These are phyloP conservation scores for Paralagenidium karlingii DNA, from an alignment of 352 stramenopile genomes.

Conservation along the genomic window DNA sequence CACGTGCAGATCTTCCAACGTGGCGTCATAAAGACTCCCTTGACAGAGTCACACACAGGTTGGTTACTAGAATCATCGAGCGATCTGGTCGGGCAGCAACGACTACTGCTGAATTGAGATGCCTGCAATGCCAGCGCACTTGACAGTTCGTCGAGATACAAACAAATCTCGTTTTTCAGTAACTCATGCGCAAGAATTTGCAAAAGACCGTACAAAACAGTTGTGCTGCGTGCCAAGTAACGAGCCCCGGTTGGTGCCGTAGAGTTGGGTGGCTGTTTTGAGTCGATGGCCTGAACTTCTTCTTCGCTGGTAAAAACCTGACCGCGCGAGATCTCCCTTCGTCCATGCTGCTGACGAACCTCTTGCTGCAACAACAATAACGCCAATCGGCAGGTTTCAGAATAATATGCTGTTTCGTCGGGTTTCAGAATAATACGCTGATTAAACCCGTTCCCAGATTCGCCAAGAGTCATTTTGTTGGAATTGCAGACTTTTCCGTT, in stretches of 20 bases:
- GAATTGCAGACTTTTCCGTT: conserved; percentile 13
- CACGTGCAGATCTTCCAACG: conserved; percentile 74
- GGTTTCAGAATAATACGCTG: neutral
- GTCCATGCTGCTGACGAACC: conserved; percentile 57
- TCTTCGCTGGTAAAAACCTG: conserved; percentile 33
- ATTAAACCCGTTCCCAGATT: neutral
- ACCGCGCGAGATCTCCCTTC: conserved; percentile 49
- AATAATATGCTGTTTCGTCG: conserved; percentile 16
- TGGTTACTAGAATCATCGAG: conserved; percentile 34
- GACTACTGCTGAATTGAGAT: no score
- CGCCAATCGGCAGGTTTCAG: conserved; percentile 56
- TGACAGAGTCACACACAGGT: conserved; percentile 73
- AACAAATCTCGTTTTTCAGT: conserved; percentile 59
- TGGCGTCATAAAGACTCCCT: conserved; percentile 57
- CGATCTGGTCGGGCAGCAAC: no score
- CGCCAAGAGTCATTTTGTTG: no score
- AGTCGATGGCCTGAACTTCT: neutral
- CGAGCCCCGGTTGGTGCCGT: conserved; percentile 26
- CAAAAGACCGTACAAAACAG: conserved; percentile 19
- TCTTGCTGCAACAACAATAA: conserved; percentile 70
- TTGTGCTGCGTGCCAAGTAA: conserved; percentile 26
- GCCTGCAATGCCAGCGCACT: conserved; percentile 47
- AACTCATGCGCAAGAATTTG: conserved; percentile 61
- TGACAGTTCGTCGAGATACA: conserved; percentile 59
- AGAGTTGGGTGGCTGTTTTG: neutral